Evolutionary conservation across 306 rosid species (phyloP).

Genomic region (Mimosa bimucronata): DNA sequence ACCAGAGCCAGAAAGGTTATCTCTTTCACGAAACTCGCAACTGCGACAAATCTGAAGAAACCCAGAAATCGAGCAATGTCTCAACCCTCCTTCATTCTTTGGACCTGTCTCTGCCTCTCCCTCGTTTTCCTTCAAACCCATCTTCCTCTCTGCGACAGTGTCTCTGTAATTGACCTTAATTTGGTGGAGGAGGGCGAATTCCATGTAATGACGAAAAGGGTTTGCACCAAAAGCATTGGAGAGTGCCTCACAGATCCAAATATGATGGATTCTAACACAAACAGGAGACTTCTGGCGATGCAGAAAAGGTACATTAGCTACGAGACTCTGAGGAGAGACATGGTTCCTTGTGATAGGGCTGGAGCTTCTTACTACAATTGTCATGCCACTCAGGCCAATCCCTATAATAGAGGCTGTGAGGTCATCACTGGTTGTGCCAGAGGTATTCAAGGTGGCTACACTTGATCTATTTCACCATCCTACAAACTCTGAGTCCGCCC

Average conservation of each 20-base stretch:
- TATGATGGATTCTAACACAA: conserved; percentile 56
- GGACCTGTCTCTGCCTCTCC: conserved; percentile 34
- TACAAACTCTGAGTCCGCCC: neutral
- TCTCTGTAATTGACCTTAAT: conserved; percentile 60
- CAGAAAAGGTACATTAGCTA: conserved; percentile 70
- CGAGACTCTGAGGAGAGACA: conserved; percentile 67
- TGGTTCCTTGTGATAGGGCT: conserved; percentile 60
- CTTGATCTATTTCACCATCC: conserved; percentile 25
- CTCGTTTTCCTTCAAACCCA: conserved; percentile 56
- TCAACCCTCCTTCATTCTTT: conserved; percentile 48
- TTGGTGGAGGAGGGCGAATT: conserved; percentile 47
- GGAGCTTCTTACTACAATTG: conserved; percentile 77
- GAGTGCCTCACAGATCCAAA: conserved; percentile 60
- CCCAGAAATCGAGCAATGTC: conserved; percentile 44
- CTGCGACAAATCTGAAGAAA: conserved; percentile 24
- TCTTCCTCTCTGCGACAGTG: conserved; percentile 45
- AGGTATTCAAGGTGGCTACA: conserved; percentile 45
- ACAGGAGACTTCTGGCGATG: conserved; percentile 54
- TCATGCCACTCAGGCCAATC: conserved; percentile 55
- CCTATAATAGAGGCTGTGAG: conserved; percentile 68
- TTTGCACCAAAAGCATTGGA: conserved; percentile 55
- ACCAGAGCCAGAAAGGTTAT: conserved; percentile 24
- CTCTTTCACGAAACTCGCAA: conserved; percentile 36
- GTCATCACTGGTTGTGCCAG: conserved; percentile 69
- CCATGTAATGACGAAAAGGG: conserved; percentile 56